These are phyloP conservation scores for Trichoderma sp. DNA, from an alignment of 2,329 filamentous ascomycete genomes.

Conservation along the genomic window DNA sequence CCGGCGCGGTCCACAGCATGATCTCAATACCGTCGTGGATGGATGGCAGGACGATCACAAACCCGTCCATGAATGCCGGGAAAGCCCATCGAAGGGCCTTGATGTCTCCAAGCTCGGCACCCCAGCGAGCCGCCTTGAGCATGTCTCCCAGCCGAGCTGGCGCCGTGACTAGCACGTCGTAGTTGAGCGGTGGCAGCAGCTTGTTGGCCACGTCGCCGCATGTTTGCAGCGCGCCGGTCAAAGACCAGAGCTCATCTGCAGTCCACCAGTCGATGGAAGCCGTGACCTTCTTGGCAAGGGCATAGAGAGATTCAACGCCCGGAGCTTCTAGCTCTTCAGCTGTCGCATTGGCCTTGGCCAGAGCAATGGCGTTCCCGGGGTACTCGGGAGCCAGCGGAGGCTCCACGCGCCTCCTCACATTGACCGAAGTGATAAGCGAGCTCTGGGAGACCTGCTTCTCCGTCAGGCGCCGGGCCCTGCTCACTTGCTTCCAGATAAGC, in stretches of 20 bases:
- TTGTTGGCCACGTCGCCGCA: constrained; percentile 22
- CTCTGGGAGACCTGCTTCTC: constrained; percentile 26
- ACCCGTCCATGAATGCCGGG: constrained; percentile 28
- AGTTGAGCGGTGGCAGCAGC: constrained; percentile 24
- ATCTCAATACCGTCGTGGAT: constrained; percentile 28
- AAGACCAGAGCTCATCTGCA: constrained; percentile 26
- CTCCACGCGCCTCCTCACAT: constrained; percentile 27
- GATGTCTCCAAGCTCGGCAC: constrained; percentile 25
- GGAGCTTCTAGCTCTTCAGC: constrained; percentile 22
- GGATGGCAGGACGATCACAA: constrained; percentile 23
- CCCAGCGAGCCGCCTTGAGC: constrained; percentile 25
- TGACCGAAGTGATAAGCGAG: constrained; percentile 28
- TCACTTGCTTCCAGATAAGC: constrained; percentile 29
- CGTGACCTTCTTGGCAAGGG: constrained; percentile 25
- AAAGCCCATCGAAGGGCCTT: constrained; percentile 27
- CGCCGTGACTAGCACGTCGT: constrained; percentile 25
- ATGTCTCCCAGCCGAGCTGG: constrained; percentile 25
- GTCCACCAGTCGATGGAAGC: constrained; percentile 28
- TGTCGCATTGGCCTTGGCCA: constrained; percentile 23
- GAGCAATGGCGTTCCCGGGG: constrained; percentile 27
- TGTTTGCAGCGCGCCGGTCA: constrained; percentile 26
- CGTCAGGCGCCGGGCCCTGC: constrained; percentile 24
- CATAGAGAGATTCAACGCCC: constrained; percentile 21
- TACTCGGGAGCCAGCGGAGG: constrained; percentile 28
- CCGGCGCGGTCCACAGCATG: constrained; percentile 27